Evolutionary conservation across 1,284 basidiomycete genomes (phyloP), one percentile per base, ranked within the genome.

Genomic region (Malassezia dermatis): DNA sequence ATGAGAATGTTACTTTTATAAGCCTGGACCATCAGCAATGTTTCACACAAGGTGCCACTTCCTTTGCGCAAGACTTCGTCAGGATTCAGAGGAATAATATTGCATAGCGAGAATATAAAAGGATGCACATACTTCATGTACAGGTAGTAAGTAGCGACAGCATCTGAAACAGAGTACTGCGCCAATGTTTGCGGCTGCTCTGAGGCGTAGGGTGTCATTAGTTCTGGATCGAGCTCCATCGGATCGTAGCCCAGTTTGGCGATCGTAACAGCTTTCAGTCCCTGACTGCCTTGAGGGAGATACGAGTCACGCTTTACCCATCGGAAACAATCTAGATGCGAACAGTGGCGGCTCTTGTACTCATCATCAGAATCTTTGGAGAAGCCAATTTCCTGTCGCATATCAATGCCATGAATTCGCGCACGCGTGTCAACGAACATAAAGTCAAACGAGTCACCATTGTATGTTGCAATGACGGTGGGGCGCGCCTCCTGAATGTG

Each of bases 81-180:
- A 2, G 94, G 90, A 69, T 86, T 86, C 54, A 99, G 81, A 15
- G 94, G 94, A 67, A 99, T 98, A 75, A 98, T 98, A 80, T 95
- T 98, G 78, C 94, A 98, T 31, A 99, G 79, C 24, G 93, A 98
- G 79, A 99, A 99, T 69, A 98, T 90, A 81, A 99, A 99, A 0
- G 94, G 94, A 71, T 98, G 91, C 11, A 99, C 91, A 73, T 99
- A 98, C 88, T 98, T 99, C 94, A 98, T 98, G 79, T 99, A 98
- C 43, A 99, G 81, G 75, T 98, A 98, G 76, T 99, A 98, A 1
- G 94, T 98, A 21, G 94, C 94, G 4, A 98, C 94, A 1, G 94
- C 94, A 80, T 99, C 94, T 74, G 94, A 99, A 26, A 99, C 94
- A 65, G 94, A 98, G 77, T 99, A 99, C 70, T 93, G 88, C 0